Percentiles rank a stretch among this genome's conserved stretches.
Evolutionary conservation across 2,329 filamentous ascomycete genomes (phyloP).

Genomic region (Epicoccum nigrum): DNA sequence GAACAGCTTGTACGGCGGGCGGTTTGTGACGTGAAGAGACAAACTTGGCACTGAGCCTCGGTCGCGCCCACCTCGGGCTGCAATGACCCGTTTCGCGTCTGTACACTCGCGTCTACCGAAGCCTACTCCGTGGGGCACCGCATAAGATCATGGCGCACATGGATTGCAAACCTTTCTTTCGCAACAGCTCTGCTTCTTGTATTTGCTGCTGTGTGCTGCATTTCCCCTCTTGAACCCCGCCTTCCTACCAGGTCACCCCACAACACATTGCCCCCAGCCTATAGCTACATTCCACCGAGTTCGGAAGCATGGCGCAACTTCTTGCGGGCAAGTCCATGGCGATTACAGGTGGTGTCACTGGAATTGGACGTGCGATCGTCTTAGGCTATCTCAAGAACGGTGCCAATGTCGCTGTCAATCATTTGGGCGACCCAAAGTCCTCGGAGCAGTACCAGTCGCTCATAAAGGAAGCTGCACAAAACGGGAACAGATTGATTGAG

Average conservation of each 20-base stretch:
- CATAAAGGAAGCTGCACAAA: constrained; percentile 43
- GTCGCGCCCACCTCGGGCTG: constrained; percentile 21
- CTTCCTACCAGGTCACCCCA: constrained; percentile 5
- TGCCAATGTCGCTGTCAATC: constrained; percentile 79
- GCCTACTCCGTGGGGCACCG: constrained; percentile 21
- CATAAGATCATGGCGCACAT: constrained; percentile 21
- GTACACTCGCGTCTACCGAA: constrained; percentile 23
- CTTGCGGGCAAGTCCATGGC: constrained; percentile 78
- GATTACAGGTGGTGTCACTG: constrained; percentile 85
- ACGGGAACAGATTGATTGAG: constrained; percentile 60
- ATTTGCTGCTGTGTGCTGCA: not conserved
- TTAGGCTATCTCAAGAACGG: constrained; percentile 80
- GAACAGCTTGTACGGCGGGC: constrained; percentile 23
- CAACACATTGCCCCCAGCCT: not conserved
- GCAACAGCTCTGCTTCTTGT: not conserved
- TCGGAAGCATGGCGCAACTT: constrained; percentile 50
- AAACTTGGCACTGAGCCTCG: constrained; percentile 3
- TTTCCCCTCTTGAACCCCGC: constrained; percentile 11
- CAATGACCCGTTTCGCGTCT: constrained; percentile 4
- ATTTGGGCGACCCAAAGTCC: constrained; percentile 66
- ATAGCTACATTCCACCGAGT: not conserved
- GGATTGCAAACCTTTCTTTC: not conserved
- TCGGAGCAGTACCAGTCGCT: constrained; percentile 57
- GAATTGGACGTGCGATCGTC: constrained; percentile 84
- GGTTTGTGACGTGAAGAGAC: constrained; percentile 18